Evolutionary conservation across 2,329 filamentous ascomycete species (phyloP).

Genomic region (Claviceps sp.): DNA sequence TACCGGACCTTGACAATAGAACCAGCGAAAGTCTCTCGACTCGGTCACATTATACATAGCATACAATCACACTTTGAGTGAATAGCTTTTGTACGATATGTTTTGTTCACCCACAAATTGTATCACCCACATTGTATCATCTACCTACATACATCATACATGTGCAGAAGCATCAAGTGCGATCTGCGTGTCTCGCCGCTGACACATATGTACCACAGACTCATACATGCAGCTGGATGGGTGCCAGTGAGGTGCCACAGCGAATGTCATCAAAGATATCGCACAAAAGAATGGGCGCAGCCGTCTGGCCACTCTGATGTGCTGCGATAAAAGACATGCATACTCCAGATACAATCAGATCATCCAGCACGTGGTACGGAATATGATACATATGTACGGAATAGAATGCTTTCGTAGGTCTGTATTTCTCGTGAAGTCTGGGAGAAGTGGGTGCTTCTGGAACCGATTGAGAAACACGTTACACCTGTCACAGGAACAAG

Average conservation of each 20-base stretch:
- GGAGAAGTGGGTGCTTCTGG: neutral
- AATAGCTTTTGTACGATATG: neutral
- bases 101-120: neutral
- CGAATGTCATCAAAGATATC: neutral
- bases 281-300: too few relatives aligned
- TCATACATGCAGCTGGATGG: neutral
- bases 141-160: neutral
- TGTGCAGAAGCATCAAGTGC: neutral
- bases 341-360: neutral
- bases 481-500: neutral
- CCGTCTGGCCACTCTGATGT: too few relatives aligned
- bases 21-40: too few relatives aligned
- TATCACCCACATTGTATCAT: neutral
- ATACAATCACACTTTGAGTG: too few relatives aligned
- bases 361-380: neutral
- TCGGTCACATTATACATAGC: too few relatives aligned
- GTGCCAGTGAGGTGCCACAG: neutral
- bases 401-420: too few relatives aligned
- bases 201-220: neutral
- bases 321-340: too few relatives aligned
- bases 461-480: neutral
- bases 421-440: neutral
- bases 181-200: neutral
- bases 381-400: too few relatives aligned
- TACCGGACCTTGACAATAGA: too few relatives aligned